Evolutionary conservation across 2,329 filamentous ascomycete species (phyloP), one percentile per base, ranked within the genome.

Genomic region (Fusarium phyllophilum): DNA sequence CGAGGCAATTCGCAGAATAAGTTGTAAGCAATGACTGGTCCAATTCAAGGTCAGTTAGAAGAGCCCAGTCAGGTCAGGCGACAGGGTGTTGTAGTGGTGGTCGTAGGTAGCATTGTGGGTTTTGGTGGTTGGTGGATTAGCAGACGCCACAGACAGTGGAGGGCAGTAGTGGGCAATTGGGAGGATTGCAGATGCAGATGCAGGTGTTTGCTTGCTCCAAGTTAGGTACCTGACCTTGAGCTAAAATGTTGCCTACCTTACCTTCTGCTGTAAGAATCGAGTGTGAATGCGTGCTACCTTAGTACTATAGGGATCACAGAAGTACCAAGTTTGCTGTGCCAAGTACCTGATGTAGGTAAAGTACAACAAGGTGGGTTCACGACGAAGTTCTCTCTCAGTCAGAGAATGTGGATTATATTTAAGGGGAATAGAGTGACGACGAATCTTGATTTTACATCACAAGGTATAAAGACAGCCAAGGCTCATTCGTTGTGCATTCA

Each of bases 1-100:
- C 61, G 76, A 78, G 72, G 76, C 76, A 75, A 78, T 78, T 78
- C 76, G 72, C 73, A 78, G 62, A 72, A 59, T 60, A 72, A 66
- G 68, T 56, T 65, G 75, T 66, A 74, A 67, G 76, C 73, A 71
- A 69, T 67, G 70, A 78, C 68, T 74, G 72, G 66, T 62, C 59
- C 67, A 63, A 67, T 62, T 64, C 46, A 29, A 72, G 60, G 56
- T 72, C 70, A 62, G 71, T 55, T 38, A 58, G 66, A 58, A 60
- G 49, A 52, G 54, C 49, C 42, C 36, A 44, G 62, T 46, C 42
- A 60, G 68, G 75, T 77, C 75, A 76, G 75, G 72, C 75, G 75
- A 77, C 73, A 64, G 73, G 60, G 63, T 63, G 66, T 68, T 74
- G 60, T 57, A 33, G 56, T 56, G 33, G 34, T 56, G 51, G 58